These are phyloP conservation scores for Enteropsectra breve DNA, from an alignment of 371 early-diverging fungal genomes.

Conservation along the genomic window DNA sequence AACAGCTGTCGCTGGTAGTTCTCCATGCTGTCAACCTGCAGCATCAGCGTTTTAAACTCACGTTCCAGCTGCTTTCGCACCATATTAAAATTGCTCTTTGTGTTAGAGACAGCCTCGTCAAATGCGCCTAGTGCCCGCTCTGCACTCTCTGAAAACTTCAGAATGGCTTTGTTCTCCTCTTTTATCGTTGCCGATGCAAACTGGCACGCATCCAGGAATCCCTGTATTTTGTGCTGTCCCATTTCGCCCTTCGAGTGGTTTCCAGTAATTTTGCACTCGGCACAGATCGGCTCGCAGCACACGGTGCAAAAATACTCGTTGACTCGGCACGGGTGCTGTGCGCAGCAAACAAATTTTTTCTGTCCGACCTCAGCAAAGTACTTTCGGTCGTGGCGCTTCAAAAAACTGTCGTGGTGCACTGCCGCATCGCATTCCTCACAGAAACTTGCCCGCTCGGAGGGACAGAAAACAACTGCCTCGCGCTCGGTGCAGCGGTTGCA, in stretches of 20 bases:
- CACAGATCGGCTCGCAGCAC: conserved; percentile 57
- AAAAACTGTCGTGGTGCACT: conserved; percentile 57
- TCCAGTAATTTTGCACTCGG: conserved; percentile 57
- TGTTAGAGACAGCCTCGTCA: conserved; percentile 5
- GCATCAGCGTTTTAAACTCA: conserved; percentile 47
- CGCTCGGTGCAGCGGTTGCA: conserved; percentile 55
- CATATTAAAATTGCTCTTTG: conserved; percentile 36
- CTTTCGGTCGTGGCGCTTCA: conserved; percentile 53
- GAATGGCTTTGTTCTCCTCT: not conserved
- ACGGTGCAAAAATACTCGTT: conserved; percentile 58
- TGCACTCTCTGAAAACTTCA: not conserved
- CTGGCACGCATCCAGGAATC: conserved; percentile 59
- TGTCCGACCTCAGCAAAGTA: conserved; percentile 57
- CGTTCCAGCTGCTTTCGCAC: conserved; percentile 41
- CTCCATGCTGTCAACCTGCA: conserved; percentile 46
- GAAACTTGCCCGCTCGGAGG: conserved; percentile 59
- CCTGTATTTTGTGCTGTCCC: conserved; percentile 42
- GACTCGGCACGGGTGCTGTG: conserved; percentile 38
- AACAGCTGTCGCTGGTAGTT: conserved; percentile 50
- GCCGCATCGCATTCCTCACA: conserved; percentile 57
- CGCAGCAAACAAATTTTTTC: conserved; percentile 58
- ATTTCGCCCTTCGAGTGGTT: conserved; percentile 46
- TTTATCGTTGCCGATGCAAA: conserved; percentile 18
- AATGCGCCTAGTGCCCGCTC: conserved; percentile 44
- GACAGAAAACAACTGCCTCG: conserved; percentile 54